phyloP scores from a whole-genome alignment of 2,329 filamentous ascomycete species.

The Fusarium foetens region DNA sequence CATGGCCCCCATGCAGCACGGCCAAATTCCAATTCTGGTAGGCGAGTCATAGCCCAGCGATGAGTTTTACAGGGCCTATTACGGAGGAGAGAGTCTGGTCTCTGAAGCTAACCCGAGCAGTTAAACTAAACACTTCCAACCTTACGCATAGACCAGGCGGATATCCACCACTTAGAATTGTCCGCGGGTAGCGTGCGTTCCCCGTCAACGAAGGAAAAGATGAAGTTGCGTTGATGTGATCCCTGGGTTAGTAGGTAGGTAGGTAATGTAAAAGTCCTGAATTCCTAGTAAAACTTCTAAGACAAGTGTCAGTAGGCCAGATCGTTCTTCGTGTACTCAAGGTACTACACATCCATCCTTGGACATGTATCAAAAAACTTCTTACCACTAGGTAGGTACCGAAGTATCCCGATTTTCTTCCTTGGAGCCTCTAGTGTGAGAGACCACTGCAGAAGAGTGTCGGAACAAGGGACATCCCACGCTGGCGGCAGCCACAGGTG shows the following conservation, averaged over 20 bases:
- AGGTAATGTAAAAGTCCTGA: background rate
- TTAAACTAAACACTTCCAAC: conserved; percentile 6
- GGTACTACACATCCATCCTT: background rate
- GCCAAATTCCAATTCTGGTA: conserved; percentile 15
- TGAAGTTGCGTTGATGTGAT: background rate
- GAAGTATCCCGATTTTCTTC: background rate
- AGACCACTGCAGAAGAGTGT: conserved; percentile 11
- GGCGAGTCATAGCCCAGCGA: conserved; percentile 11
- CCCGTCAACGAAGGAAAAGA: background rate
- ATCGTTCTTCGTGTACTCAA: background rate
- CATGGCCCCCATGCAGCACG: background rate
- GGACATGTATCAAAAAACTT: background rate
- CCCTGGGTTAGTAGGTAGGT: background rate
- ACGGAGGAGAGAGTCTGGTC: conserved; percentile 5
- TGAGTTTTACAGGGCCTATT: conserved; percentile 1
- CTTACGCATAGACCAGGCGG: conserved; percentile 8
- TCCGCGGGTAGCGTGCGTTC: background rate
- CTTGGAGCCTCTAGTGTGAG: background rate
- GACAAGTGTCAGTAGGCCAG: background rate
- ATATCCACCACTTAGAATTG: conserved; percentile 22
- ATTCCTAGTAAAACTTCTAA: background rate
- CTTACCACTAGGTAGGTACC: background rate
- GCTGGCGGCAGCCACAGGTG: background rate
- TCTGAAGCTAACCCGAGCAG: conserved; percentile 5
- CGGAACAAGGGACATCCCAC: conserved; percentile 21